A percentile compares a stretch with the other conserved stretches of the same genome.
These are phyloP conservation scores for Orbilia javanica DNA, from an alignment of 2,329 filamentous ascomycete species.

Conservation along the genomic window DNA sequence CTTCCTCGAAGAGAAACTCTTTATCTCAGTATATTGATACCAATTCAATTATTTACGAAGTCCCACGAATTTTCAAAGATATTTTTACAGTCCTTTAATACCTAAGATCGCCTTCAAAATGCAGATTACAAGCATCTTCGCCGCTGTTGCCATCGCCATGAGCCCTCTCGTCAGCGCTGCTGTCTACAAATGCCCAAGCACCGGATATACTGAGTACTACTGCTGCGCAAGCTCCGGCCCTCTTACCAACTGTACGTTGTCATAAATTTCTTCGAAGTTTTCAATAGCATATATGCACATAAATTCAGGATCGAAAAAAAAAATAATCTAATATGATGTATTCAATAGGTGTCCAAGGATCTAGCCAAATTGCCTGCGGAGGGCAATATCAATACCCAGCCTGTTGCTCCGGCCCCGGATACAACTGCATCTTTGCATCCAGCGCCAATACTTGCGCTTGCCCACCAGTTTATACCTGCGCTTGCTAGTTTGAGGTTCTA, in stretches of 20 bases:
- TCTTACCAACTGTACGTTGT: conserved; percentile 33
- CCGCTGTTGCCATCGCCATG: conserved; percentile 1
- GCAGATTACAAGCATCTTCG: conserved; percentile 35
- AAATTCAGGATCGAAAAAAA: no score
- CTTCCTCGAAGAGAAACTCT: neutral
- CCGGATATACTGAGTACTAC: conserved; percentile 31
- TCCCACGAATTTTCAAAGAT: neutral
- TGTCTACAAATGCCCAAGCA: conserved; percentile 36
- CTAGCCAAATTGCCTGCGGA: neutral
- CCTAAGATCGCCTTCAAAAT: neutral
- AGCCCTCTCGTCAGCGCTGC: conserved; percentile 29
- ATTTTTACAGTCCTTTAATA: neutral
- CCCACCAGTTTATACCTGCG: conserved; percentile 39
- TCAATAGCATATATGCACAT: no score
- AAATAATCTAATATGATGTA: neutral
- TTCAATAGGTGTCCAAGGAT: conserved; percentile 11
- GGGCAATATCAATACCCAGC: conserved; percentile 21
- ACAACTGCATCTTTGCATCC: conserved; percentile 45
- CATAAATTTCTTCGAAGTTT: neutral
- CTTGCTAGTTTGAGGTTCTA: conserved; percentile 24
- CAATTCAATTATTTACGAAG: neutral
- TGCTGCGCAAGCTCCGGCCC: conserved; percentile 40
- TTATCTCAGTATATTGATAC: neutral
- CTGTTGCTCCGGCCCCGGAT: conserved; percentile 43
- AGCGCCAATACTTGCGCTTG: conserved; percentile 41